Percentiles rank a stretch among this genome's conserved stretches.
Evolutionary conservation across 148 eudicot species (phyloP).

Genomic region (Camellia japonica): DNA sequence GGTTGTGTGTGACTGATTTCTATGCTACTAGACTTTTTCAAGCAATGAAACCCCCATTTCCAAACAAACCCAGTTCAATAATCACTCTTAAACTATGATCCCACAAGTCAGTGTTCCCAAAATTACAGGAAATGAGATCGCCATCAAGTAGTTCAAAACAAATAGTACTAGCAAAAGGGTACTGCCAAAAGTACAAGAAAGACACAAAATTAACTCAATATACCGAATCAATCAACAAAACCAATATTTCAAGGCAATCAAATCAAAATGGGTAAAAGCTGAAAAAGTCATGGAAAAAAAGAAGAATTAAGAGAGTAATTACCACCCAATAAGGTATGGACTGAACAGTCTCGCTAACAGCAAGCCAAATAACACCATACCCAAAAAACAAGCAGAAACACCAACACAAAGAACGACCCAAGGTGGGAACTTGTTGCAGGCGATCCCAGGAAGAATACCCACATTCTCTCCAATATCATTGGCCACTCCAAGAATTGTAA

Average conservation of each 20-base stretch:
- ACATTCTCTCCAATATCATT: slow-evolving; percentile 88
- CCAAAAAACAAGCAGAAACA: slow-evolving; percentile 57
- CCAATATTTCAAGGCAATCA: neutral
- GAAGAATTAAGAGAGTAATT: slow-evolving; percentile 11
- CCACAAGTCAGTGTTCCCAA: no score
- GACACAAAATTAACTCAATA: neutral
- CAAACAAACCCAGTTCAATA: neutral
- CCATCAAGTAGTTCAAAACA: neutral
- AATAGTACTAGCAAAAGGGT: neutral
- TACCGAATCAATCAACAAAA: neutral
- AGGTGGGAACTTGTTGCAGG: slow-evolving; percentile 81
- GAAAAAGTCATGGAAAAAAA: neutral
- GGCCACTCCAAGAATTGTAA: slow-evolving; percentile 88
- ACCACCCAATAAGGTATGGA: slow-evolving; percentile 84
- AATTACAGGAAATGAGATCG: neutral
- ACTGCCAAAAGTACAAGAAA: neutral
- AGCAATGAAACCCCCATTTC: neutral
- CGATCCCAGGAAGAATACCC: slow-evolving; percentile 85
- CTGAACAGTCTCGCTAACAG: slow-evolving; percentile 74
- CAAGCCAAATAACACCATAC: slow-evolving; percentile 87
- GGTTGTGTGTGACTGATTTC: no score
- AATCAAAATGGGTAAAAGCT: neutral
- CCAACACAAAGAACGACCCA: slow-evolving; percentile 75
- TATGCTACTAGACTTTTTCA: neutral
- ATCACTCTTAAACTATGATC: neutral